Evolutionary conservation across 2,329 filamentous ascomycete species (phyloP), one percentile per base, ranked within the genome.

Genomic region (Pseudopyrenochaeta lycopersici): DNA sequence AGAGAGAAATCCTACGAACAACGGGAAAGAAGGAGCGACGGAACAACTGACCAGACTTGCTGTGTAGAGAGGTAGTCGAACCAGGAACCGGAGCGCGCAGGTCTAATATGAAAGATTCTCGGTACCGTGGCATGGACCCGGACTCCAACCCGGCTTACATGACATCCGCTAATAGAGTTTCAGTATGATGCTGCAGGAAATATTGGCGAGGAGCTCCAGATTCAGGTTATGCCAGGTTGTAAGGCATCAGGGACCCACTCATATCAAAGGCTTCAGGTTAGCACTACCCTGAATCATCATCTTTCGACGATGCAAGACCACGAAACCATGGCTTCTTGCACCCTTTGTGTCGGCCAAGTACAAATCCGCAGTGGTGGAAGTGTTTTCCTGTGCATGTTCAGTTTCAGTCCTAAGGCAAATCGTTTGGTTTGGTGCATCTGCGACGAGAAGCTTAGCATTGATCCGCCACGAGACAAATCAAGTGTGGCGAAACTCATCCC

Each of bases 41-140:
- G 62, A 65, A 57, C 60, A 61, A 62, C 63, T 66, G 58, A 68
- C 60, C 68, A 71, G 67, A 64, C 69, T 68, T 63, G 62, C 66
- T 70, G 61, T 57, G 60, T 48, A 62, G 54, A 62, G 63, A 64
- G 52, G 52, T 57, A 47, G 40, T 52, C 33, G 45, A 29, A 31
- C 23, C 15, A 36, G 36, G 49, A 48, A 36, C 21, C 45, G 52
- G 58, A 59, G 63, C 56, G 40, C 50, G 35, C 41, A 46, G 40
- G 49, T 54, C 63, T 68, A 61, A 58, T 73, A 72, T 67, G 60
- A 66, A n/a, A 54, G 43, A 53, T 51, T 58, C 40, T 47, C 32
- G 36, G 48, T 53, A 41, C 49, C 50, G 40, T 48, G 44, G 45
- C 42, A 50, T 51, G 33, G 43, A 31, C 45, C 61, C 46, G 44